phyloP scores from a whole-genome alignment of 768 basidiomycete genomes.

The Cystobasidium onofrii region DNA sequence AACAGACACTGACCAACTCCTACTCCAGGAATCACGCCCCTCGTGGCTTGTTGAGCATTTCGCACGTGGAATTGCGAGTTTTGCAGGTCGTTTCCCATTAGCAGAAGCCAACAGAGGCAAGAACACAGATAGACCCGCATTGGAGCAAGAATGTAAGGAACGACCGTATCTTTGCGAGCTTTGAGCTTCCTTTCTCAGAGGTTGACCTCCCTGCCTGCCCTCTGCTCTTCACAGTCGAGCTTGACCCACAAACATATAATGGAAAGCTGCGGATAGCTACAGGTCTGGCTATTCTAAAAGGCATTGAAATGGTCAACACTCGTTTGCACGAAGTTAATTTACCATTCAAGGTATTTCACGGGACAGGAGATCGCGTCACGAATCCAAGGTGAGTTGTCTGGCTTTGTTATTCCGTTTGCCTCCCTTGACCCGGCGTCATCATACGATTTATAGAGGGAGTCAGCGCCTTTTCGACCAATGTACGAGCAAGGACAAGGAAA shows the following conservation, averaged over 20 bases:
- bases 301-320: conserved; percentile 30
- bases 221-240: not conserved
- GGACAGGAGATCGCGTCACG: conserved; percentile 38
- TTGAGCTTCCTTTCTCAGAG: not conserved
- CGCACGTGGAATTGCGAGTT: conserved; percentile 31
- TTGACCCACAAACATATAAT: conserved; percentile 37
- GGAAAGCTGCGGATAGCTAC: conserved; percentile 38
- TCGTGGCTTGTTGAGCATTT: conserved; percentile 32
- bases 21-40: conserved; percentile 33
- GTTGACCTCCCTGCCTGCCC: not conserved
- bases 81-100: conserved; percentile 37
- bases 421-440: not conserved
- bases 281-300: conserved; percentile 34
- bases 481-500: conserved; percentile 34
- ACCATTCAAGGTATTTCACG: conserved; percentile 39
- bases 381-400: conserved; percentile 5
- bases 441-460: conserved; percentile 13
- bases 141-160: conserved; percentile 34
- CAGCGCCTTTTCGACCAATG: conserved; percentile 29
- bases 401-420: not conserved
- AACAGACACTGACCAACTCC: too few species aligned
- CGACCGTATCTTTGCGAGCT: not conserved
- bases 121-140: conserved; percentile 33
- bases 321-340: conserved; percentile 31
- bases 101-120: conserved; percentile 40